phyloP scores from a whole-genome alignment of 2,329 filamentous ascomycete species.

The Colletotrichum noveboracense region DNA sequence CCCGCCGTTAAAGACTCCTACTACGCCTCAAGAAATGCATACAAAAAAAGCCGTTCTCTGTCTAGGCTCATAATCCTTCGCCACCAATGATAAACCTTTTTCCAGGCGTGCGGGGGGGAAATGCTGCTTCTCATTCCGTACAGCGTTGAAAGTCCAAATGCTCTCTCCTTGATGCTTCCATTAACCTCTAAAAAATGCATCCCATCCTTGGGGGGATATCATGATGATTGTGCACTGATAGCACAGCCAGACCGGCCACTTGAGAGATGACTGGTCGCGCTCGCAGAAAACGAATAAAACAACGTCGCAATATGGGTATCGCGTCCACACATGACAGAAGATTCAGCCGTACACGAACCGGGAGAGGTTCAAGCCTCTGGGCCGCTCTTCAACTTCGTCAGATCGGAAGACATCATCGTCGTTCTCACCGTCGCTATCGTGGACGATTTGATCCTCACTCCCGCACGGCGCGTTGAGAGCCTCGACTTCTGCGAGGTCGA shows the following conservation, averaged over 20 bases:
- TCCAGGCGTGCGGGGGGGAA: not conserved
- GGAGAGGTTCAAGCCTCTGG: slow-evolving; percentile 49
- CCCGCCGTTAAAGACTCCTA: not conserved
- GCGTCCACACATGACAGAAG: not conserved
- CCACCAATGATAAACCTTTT: not conserved
- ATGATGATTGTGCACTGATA: not conserved
- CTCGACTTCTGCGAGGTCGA: slow-evolving; percentile 58
- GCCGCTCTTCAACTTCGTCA: slow-evolving; percentile 23
- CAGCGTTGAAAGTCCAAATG: not conserved
- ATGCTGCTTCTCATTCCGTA: not conserved
- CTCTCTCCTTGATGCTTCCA: not conserved
- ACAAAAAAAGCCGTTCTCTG: not conserved
- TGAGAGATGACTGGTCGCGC: not conserved
- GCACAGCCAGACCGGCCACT: not conserved
- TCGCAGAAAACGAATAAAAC: not conserved
- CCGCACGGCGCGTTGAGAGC: slow-evolving; percentile 53
- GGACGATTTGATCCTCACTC: slow-evolving; percentile 63
- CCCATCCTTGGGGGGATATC: not conserved
- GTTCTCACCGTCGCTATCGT: slow-evolving; percentile 56
- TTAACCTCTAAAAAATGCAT: not conserved
- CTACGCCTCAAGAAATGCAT: not conserved
- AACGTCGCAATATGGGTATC: slow-evolving; percentile 11
- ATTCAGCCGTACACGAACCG: slow-evolving; percentile 47
- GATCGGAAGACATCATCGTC: slow-evolving; percentile 37
- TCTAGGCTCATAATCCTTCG: not conserved